Conservation (phyloP, 148 eudicot species). For the Drosera capensis region DNA sequence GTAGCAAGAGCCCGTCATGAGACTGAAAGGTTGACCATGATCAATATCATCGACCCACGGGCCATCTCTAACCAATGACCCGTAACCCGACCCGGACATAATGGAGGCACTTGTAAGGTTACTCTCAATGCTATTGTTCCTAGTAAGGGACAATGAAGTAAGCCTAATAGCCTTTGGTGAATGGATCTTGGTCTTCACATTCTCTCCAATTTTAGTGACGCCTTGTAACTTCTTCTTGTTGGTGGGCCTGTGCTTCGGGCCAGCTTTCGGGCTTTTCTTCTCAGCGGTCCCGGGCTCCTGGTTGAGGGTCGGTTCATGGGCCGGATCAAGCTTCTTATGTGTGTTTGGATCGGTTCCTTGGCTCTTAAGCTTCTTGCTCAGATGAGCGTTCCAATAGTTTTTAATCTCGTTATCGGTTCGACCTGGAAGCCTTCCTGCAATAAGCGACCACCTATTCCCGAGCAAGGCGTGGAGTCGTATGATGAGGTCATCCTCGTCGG, state of each 20-base stretch:
- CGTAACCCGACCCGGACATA: no score
- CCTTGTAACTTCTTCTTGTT: conserved; percentile 3
- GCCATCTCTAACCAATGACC: no score
- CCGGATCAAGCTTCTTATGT: no score
- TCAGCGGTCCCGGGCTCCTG: no score
- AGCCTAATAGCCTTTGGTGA: conserved; percentile 30
- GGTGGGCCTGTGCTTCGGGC: conserved; percentile 4
- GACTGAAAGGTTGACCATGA: no score
- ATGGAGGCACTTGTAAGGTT: background rate
- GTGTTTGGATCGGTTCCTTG: no score
- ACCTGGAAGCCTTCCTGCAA: conserved; percentile 57
- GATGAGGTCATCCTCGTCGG: conserved; percentile 53
- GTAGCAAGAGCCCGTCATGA: no score
- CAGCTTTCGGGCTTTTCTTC: conserved; percentile 7
- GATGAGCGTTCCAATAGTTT: conserved; percentile 59
- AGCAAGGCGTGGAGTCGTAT: conserved; percentile 39
- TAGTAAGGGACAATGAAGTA: conserved; percentile 15
- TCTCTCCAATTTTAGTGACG: background rate
- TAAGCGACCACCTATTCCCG: conserved; percentile 54
- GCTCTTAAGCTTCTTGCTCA: conserved; percentile 24
- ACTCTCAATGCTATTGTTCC: conserved; percentile 20
- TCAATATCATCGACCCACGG: no score
- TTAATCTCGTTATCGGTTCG: conserved; percentile 65
- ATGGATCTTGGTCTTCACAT: conserved; percentile 15
- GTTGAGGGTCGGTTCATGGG: no score